Conservation (phyloP, 177 flowering plant species). For the Telopea speciosissima region DNA sequence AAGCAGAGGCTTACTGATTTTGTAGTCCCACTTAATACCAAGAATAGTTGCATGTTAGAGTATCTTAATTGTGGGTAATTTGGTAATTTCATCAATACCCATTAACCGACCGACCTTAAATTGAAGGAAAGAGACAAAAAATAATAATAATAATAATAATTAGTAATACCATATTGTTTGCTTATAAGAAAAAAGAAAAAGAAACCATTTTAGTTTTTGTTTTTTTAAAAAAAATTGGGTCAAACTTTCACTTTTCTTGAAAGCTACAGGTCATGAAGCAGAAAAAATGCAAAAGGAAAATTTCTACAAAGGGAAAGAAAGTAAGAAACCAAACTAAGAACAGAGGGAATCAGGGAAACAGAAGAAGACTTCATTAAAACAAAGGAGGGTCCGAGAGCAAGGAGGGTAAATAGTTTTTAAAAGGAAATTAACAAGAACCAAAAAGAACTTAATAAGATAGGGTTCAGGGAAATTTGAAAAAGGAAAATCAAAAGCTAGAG, state of each 20-base stretch:
- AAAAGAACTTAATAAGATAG: too few relatives aligned
- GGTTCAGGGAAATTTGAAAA: background rate
- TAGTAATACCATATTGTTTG: too few relatives aligned
- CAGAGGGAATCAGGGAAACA: constrained; percentile 23
- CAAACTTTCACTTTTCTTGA: constrained; percentile 55
- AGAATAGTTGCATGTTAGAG: too few relatives aligned
- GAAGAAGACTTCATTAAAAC: background rate
- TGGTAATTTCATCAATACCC: background rate
- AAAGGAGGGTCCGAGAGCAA: background rate
- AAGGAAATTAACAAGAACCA: background rate
- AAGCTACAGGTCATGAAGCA: constrained; percentile 44
- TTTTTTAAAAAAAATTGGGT: constrained; percentile 17
- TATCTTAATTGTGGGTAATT: background rate
- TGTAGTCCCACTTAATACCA: too few relatives aligned
- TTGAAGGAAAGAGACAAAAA: background rate
- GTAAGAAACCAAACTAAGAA: constrained; percentile 38
- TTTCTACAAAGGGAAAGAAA: constrained; percentile 39
- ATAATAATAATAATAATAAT: too few relatives aligned
- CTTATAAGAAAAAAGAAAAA: background rate
- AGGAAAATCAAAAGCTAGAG: background rate
- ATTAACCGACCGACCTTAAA: background rate
- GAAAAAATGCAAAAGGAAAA: constrained; percentile 24
- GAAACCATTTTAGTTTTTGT: background rate
- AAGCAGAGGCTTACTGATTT: too few relatives aligned
- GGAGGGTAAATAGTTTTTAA: background rate